These are phyloP conservation scores for Aspergillus persii DNA, from an alignment of 2,329 filamentous ascomycete genomes.

Conservation along the genomic window DNA sequence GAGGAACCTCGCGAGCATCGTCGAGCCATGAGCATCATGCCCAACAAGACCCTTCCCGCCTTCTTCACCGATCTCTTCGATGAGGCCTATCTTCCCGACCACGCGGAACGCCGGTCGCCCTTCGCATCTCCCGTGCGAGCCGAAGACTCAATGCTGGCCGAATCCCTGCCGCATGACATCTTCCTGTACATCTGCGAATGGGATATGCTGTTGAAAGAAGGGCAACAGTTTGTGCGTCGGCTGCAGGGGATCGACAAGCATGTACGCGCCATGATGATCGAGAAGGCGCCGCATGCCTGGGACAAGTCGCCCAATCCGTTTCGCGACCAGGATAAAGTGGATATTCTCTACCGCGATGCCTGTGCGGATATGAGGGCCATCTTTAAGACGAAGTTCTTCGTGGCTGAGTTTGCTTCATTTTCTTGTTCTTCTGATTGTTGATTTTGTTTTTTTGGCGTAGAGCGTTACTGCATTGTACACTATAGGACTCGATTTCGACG, in stretches of 20 bases:
- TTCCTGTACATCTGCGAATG: constrained; percentile 64
- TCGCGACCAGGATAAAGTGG: constrained; percentile 42
- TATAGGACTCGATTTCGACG: neutral
- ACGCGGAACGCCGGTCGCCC: constrained; percentile 52
- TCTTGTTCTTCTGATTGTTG: neutral
- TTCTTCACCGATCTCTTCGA: constrained; percentile 52
- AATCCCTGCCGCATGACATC: constrained; percentile 57
- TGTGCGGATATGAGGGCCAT: constrained; percentile 45
- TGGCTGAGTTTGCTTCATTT: neutral
- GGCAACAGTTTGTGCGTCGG: constrained; percentile 44
- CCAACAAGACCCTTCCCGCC: constrained; percentile 48
- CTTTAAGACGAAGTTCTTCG: constrained; percentile 28
- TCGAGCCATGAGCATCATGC: constrained; percentile 53
- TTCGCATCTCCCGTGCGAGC: constrained; percentile 61
- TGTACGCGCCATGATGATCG: constrained; percentile 46
- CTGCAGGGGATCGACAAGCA: constrained; percentile 44
- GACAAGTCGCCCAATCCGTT: constrained; percentile 51
- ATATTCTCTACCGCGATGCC: constrained; percentile 43
- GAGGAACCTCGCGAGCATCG: constrained; percentile 59
- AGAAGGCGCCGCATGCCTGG: constrained; percentile 48
- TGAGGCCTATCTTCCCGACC: constrained; percentile 46
- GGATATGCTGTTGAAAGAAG: constrained; percentile 66
- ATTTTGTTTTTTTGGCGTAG: neutral
- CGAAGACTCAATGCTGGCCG: constrained; percentile 51
- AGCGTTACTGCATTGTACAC: neutral